Base-by-base conservation (phyloP, 305 asterid genomes). In the Fraxinus greggii region DNA sequence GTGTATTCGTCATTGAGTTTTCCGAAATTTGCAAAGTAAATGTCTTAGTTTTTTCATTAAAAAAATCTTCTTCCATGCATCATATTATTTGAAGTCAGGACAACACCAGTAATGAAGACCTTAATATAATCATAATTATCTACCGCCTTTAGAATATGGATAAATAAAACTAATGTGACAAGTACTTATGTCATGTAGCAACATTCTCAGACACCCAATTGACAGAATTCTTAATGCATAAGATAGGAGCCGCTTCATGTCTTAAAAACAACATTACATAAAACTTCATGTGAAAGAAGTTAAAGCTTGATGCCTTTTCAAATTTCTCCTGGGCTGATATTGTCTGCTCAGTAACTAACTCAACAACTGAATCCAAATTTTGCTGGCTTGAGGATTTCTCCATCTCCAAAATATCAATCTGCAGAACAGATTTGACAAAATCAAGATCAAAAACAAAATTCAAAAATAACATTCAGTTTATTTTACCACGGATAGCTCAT, bases 341-440 rank as follows among this genome's bases (percentile, higher is more conserved):
- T 73, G 91, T 90, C 85, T 88, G 94, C 83, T 91, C 93, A 73
- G 93, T 86, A 79, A 93, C 93, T 83, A 93, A 86, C 85, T 88
- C 92, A 82, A 85, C 87, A 56, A 85, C 87, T 79, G 89, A 69
- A 82, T 93, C 92, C 78, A 92, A 83, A 76, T 92, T 93, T 83
- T 89, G 88, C 88, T 88, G 97, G 92, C 92, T 90, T 80, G 97
- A 90, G 84, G 93, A 91, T 82, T 90, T 93, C 91, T 93, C 97
- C 93, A 87, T 88, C 94, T 95, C 98, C 75, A 93, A 84, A 80
- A 80, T 81, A 75, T 88, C 86, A 85, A 92, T 91, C 99, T 91
- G 92, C 84, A 84, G 54, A 79, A 75, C 77, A 85, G 79, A 56
- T 45, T 82, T 86, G 38, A 78, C 73, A 74, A 17, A 42, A 35